Percentiles rank a stretch among this genome's conserved stretches.
These are phyloP conservation scores for Sabuloglossum arenarium DNA, from an alignment of 495 filamentous ascomycete species.

Conservation along the genomic window DNA sequence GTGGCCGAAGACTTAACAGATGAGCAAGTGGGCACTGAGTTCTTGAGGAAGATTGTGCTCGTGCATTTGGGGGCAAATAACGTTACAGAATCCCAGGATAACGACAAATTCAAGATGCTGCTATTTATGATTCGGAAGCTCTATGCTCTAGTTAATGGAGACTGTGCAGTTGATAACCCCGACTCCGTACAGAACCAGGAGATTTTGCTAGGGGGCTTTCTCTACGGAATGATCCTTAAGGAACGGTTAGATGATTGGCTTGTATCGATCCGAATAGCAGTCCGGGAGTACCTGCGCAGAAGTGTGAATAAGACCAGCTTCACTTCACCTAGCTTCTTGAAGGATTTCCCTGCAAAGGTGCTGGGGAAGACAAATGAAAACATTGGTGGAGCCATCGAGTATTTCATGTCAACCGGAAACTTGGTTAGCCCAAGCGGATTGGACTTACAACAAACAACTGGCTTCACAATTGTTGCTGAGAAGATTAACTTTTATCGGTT, in stretches of 20 bases:
- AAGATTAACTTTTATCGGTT: constrained; percentile 99
- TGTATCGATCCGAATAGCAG: constrained; percentile 31
- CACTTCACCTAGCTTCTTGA: constrained; percentile 45
- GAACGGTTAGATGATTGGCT: constrained; percentile 83
- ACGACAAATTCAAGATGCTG: constrained; percentile 84
- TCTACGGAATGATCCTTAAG: constrained; percentile 90
- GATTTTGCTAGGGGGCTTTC: constrained; percentile 72
- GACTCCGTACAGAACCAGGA: constrained; percentile 93
- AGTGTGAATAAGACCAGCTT: constrained; percentile 37
- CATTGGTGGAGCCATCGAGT: constrained; percentile 65
- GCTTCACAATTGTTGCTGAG: constrained; percentile 90
- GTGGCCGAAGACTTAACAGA: constrained; percentile 61
- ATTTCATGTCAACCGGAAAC: constrained; percentile 93
- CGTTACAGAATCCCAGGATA: constrained; percentile 60
- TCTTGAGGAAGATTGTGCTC: constrained; percentile 71
- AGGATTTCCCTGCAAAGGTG: constrained; percentile 58
- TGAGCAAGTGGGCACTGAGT: constrained; percentile 75
- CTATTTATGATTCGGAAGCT: constrained; percentile 93
- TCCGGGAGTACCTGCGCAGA: constrained; percentile 50
- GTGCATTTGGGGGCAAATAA: constrained; percentile 71
- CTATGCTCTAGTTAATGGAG: constrained; percentile 77
- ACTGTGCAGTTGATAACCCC: constrained; percentile 83
- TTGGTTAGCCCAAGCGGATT: constrained; percentile 74
- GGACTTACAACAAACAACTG: constrained; percentile 82
- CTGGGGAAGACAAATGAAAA: constrained; percentile 70